A percentile compares a stretch with the other conserved stretches of the same genome.
Conservation (phyloP, 23 red algal species). For the Gracilariopsis chorda region DNA sequence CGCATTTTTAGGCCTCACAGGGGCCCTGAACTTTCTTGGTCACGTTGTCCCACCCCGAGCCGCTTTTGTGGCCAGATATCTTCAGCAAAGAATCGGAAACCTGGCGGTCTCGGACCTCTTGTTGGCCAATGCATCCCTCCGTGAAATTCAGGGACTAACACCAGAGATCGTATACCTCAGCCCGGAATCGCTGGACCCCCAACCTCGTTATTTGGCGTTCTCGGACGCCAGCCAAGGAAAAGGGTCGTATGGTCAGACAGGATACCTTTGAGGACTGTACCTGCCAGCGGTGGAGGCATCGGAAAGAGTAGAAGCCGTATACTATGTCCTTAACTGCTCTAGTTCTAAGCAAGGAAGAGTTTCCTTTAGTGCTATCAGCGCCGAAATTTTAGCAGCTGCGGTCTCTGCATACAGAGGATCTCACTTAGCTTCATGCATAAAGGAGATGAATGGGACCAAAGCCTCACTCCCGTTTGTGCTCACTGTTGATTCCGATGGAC, state of each 20-base stretch:
- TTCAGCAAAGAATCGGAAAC: background rate
- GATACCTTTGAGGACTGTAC: background rate
- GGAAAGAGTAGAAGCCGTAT: background rate
- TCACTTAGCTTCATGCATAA: background rate
- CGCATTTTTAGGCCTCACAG: background rate
- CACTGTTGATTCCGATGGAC: background rate
- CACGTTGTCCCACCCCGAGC: constrained; percentile 9
- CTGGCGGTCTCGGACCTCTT: background rate
- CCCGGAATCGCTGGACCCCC: background rate
- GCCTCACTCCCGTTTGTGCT: background rate
- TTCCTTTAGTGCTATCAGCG: background rate
- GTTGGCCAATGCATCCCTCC: background rate
- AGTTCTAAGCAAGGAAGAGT: background rate
- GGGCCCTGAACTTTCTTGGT: constrained; percentile 1
- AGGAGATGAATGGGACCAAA: background rate
- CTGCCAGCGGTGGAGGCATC: background rate
- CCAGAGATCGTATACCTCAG: background rate
- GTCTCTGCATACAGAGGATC: background rate
- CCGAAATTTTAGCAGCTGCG: background rate
- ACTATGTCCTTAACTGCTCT: background rate
- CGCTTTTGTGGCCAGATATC: constrained; percentile 5
- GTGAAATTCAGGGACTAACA: background rate
- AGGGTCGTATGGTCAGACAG: background rate
- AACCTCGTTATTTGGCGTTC: background rate
- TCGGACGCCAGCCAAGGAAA: background rate